Evolutionary conservation across 2,329 filamentous ascomycete species (phyloP), one percentile per base, ranked within the genome.

Genomic region (Myotisia sp.): DNA sequence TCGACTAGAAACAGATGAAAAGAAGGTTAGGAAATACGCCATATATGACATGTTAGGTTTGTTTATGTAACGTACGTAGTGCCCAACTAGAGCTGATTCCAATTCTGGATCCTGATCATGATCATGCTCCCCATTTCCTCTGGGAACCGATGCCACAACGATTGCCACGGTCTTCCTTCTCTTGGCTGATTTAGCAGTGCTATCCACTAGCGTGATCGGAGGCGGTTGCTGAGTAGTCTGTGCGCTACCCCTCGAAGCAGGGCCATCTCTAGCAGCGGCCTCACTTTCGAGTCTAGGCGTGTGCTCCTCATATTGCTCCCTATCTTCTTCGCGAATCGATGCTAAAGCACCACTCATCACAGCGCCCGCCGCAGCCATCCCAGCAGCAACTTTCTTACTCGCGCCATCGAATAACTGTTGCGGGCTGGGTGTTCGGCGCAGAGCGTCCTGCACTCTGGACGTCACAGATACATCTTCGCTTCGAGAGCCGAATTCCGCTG

Each of bases 321-420:
- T 76, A 51, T 86, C 81, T 51, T 92, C 85, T 53, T 93, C 82
- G 36, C 80, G 71, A 44, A 92, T 90, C 10, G 81, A 77, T 35
- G 78, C 78, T 44, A 94, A 64, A 17, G 84, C 85, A 41, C 79
- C 84, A 26, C 84, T 84, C 41, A 92, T 74, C 30, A 72, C 82
- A 12, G 81, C 80, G 9, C 85, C 81, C 0, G 84, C 84, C 6
- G 84, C 85, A 17, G 83, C 79, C 43, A 92, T 70, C 10, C 85
- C 81, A 1, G 84, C 83, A 10, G 73, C 77, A 20, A 93, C 78
- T 39, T 76, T 79, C 60, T 79, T 83, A 51, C 79, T 79, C 8
- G 86, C 85, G 17, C 73, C 77, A 51, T 90, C 82, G 44, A 92
- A 76, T 47, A 93, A 73, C 56, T 93, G 84, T 56, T 92, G 82